These are phyloP conservation scores for Ustulina deusta DNA, from an alignment of 2,329 filamentous ascomycete genomes.

Conservation along the genomic window DNA sequence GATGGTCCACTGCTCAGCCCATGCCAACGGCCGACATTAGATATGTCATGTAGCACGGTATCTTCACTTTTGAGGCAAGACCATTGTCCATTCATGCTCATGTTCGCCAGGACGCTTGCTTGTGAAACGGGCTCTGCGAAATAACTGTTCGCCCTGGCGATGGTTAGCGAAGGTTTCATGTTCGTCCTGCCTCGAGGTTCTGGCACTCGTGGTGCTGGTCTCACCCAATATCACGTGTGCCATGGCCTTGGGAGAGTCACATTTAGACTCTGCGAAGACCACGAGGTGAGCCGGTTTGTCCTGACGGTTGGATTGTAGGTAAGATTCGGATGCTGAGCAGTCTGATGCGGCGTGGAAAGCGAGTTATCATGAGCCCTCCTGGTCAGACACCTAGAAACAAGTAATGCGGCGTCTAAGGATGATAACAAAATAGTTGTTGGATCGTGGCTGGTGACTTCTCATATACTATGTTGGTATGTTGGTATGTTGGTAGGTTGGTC, in stretches of 20 bases:
- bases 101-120: neutral
- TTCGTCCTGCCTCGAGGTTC: neutral
- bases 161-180: neutral
- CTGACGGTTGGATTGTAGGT: constrained; percentile 11
- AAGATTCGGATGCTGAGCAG: constrained; percentile 3
- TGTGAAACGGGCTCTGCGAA: constrained; percentile 1
- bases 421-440: neutral
- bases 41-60: constrained; percentile 17
- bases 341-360: neutral
- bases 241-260: neutral
- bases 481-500: neutral
- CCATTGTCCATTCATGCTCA: neutral
- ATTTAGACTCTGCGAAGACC: neutral
- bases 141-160: neutral
- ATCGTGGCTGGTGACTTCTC: neutral
- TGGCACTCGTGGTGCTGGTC: neutral
- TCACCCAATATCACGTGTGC: neutral
- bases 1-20: constrained; percentile 10
- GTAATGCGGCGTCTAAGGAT: constrained; percentile 10
- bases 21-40: neutral
- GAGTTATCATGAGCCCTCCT: constrained; percentile 4
- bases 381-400: neutral
- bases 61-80: neutral
- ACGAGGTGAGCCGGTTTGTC: neutral
- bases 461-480: constrained; percentile 5